Percentiles rank a stretch among this genome's conserved stretches.
These are phyloP conservation scores for Paspalum vaginatum DNA, from an alignment of 176 grass and related monocot species.

Conservation along the genomic window DNA sequence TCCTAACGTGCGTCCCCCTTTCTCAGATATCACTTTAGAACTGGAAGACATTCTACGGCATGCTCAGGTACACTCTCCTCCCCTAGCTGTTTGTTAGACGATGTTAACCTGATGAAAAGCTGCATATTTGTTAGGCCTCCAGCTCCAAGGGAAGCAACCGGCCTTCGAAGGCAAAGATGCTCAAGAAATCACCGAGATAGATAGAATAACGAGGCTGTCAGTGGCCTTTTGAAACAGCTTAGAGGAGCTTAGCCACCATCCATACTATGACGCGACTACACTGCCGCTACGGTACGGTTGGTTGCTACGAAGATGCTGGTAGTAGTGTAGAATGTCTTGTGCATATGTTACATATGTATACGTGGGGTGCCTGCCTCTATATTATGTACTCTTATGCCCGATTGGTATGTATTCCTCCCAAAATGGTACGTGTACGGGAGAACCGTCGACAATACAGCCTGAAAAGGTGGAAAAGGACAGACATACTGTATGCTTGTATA, in stretches of 20 bases:
- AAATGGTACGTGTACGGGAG: neutral
- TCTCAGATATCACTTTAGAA: slow-evolving; percentile 70
- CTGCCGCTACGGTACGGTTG: neutral
- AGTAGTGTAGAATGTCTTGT: slow-evolving; percentile 27
- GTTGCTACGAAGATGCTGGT: neutral
- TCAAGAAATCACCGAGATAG: slow-evolving; percentile 55
- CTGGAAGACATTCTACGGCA: slow-evolving; percentile 63
- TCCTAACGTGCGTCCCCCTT: slow-evolving; percentile 60
- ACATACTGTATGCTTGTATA: neutral
- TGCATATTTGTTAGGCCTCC: slow-evolving; percentile 35
- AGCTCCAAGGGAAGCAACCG: slow-evolving; percentile 40
- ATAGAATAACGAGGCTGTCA: slow-evolving; percentile 15
- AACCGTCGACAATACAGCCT: neutral
- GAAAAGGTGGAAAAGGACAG: neutral
- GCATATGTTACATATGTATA: slow-evolving; percentile 6
- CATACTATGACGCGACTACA: slow-evolving; percentile 7
- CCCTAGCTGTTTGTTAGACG: neutral
- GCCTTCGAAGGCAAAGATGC: slow-evolving; percentile 50
- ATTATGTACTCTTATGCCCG: neutral
- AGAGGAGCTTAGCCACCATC: slow-evolving; percentile 5
- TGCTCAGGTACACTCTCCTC: slow-evolving; percentile 52
- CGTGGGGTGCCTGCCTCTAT: slow-evolving; percentile 4
- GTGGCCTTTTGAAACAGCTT: slow-evolving; percentile 13
- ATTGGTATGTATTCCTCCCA: neutral
- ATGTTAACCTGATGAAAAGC: neutral